Percentiles rank a stretch among this genome's conserved stretches.
These are phyloP conservation scores for Hypoxylon lenormandii DNA, from an alignment of 495 filamentous ascomycete genomes.

Conservation along the genomic window DNA sequence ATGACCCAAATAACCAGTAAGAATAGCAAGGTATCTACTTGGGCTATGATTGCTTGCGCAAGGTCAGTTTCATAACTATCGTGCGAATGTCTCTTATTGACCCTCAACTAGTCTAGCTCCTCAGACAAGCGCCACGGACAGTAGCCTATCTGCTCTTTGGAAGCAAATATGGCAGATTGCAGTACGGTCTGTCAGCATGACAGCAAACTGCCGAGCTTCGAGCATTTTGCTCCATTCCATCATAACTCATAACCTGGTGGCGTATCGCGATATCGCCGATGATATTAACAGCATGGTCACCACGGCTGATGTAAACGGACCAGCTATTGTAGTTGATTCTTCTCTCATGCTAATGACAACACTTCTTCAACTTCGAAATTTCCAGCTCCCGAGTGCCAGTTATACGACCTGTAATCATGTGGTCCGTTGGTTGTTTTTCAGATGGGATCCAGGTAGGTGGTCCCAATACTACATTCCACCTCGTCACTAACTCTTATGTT, in stretches of 20 bases:
- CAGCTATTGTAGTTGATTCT: slow-evolving; percentile 80
- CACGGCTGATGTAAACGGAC: slow-evolving; percentile 82
- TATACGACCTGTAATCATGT: slow-evolving; percentile 74
- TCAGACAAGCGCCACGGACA: slow-evolving; percentile 40
- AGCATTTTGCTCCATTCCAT: slow-evolving; percentile 79
- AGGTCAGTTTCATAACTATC: slow-evolving; percentile 58
- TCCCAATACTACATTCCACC: not conserved
- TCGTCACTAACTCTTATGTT: slow-evolving; percentile 15
- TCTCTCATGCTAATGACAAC: slow-evolving; percentile 78
- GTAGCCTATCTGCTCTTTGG: slow-evolving; percentile 64
- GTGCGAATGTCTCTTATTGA: slow-evolving; percentile 32
- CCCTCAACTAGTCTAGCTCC: slow-evolving; percentile 40
- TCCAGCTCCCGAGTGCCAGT: slow-evolving; percentile 72
- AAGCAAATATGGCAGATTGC: slow-evolving; percentile 79
- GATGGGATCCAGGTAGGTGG: slow-evolving; percentile 78
- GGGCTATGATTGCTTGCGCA: slow-evolving; percentile 71
- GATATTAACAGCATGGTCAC: slow-evolving; percentile 75
- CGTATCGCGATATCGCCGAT: slow-evolving; percentile 71
- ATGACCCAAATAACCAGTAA: slow-evolving; percentile 54
- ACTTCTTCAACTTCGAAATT: slow-evolving; percentile 68
- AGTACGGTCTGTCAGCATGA: slow-evolving; percentile 74
- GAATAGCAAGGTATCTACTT: slow-evolving; percentile 55
- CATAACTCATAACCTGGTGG: slow-evolving; percentile 70
- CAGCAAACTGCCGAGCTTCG: slow-evolving; percentile 79
- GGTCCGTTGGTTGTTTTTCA: slow-evolving; percentile 80